Percentiles rank a stretch among this genome's conserved stretches.
Conservation (phyloP, 1,139 yeast species). For the Kodamaea alishanica region DNA sequence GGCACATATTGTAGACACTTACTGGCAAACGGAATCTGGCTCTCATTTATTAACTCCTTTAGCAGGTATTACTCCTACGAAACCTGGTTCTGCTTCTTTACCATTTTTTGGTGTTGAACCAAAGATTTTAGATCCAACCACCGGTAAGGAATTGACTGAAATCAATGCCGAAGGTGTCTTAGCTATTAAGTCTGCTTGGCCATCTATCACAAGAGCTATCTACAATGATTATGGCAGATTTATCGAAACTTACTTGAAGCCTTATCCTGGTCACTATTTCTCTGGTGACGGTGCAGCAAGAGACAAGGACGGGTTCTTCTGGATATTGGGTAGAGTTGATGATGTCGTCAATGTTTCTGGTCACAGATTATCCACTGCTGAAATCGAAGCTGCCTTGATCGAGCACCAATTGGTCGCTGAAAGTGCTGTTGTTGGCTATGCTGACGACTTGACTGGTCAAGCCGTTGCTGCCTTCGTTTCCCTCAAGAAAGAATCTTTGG, state of each 20-base stretch:
- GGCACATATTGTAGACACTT: conserved; percentile 74
- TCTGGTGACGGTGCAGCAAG: conserved; percentile 84
- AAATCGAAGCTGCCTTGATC: conserved; percentile 74
- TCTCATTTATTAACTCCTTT: conserved; percentile 69
- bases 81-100: conserved; percentile 75
- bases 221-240: conserved; percentile 66
- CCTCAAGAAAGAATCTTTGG: conserved; percentile 42
- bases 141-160: conserved; percentile 62
- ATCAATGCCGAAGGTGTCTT: conserved; percentile 72
- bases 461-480: conserved; percentile 81
- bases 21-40: conserved; percentile 85
- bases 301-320: conserved; percentile 70
- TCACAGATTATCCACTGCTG: conserved; percentile 77
- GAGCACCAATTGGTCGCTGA: conserved; percentile 71
- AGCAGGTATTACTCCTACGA: conserved; percentile 71
- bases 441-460: conserved; percentile 78
- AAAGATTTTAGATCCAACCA: conserved; percentile 64
- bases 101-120: conserved; percentile 76
- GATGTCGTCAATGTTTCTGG: conserved; percentile 83
- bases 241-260: conserved; percentile 67
- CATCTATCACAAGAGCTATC: conserved; percentile 74
- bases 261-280: conserved; percentile 67
- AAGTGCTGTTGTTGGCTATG: conserved; percentile 77
- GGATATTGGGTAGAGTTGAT: conserved; percentile 81
- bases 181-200: conserved; percentile 71